Conservation (phyloP, 2,329 filamentous ascomycete genomes). For the Bipolaris gigantea region DNA sequence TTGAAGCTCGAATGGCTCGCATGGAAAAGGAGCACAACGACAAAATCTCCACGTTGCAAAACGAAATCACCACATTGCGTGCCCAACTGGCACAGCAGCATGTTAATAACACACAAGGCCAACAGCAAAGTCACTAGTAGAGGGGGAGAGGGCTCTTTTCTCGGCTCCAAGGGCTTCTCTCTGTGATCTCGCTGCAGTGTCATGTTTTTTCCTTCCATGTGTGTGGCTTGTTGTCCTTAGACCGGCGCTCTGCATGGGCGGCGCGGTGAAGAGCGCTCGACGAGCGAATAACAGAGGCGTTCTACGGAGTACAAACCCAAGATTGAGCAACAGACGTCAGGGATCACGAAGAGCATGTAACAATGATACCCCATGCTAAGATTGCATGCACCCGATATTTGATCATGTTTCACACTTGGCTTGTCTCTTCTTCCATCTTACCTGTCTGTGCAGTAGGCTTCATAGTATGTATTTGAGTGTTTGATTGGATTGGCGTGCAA, state of each 20-base stretch:
- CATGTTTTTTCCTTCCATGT: not conserved
- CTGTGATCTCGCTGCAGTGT: not conserved
- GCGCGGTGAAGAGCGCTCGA: not conserved
- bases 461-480: not conserved
- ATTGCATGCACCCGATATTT: conserved; percentile 12
- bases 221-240: not conserved
- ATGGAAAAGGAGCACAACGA: conserved; percentile 54
- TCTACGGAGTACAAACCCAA: conserved; percentile 16
- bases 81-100: conserved; percentile 44
- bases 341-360: conserved; percentile 16
- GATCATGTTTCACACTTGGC: conserved; percentile 3
- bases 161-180: not conserved
- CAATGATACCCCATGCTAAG: conserved; percentile 17
- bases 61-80: conserved; percentile 47
- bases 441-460: conserved; percentile 8
- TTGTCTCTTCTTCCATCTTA: not conserved
- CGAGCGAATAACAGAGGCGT: conserved; percentile 4
- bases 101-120: conserved; percentile 28
- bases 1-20: conserved; percentile 59
- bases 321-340: conserved; percentile 15
- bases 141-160: no score
- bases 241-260: not conserved
- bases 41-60: conserved; percentile 49
- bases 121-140: conserved; percentile 19
- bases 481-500: not conserved